These are phyloP conservation scores for Taxawa tesnikishii DNA, from an alignment of 2,329 filamentous ascomycete genomes.

Conservation along the genomic window DNA sequence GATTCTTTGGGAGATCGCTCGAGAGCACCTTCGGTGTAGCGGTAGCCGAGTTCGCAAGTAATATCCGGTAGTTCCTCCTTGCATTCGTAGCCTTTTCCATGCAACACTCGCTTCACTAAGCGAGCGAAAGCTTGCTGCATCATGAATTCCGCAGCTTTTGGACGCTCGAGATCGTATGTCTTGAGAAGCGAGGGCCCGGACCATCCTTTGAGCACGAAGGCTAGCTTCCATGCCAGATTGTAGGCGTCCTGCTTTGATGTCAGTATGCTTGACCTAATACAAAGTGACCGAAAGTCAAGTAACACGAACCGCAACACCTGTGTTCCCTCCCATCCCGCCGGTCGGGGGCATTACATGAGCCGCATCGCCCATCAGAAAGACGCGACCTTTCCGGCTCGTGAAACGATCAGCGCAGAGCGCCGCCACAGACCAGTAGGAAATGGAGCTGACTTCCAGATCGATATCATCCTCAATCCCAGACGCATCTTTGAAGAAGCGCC, in stretches of 20 bases:
- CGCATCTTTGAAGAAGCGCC: slow-evolving; percentile 2
- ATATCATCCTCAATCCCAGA: slow-evolving; percentile 3
- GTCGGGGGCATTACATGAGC: slow-evolving; percentile 15
- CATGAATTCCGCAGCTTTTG: slow-evolving; percentile 1
- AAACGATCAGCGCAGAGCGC: slow-evolving; percentile 2
- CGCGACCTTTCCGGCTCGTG: slow-evolving; percentile 4
- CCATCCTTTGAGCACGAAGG: slow-evolving; percentile 19
- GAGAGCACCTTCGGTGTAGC: slow-evolving; percentile 1
- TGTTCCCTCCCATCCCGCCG: slow-evolving; percentile 7
- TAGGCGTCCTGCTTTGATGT: slow-evolving; percentile 26
- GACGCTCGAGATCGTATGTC: slow-evolving; percentile 3
- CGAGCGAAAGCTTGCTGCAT: slow-evolving; percentile 5
- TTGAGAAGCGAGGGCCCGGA: background rate
- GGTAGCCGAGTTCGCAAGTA: slow-evolving; percentile 4
- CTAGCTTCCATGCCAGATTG: slow-evolving; percentile 27
- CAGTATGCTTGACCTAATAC: slow-evolving; percentile 9
- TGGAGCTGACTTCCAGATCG: slow-evolving; percentile 1
- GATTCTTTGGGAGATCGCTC: background rate
- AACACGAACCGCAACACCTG: slow-evolving; percentile 9
- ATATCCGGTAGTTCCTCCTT: slow-evolving; percentile 4
- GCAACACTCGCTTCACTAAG: slow-evolving; percentile 3
- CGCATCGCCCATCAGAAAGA: slow-evolving; percentile 20
- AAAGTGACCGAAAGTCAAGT: slow-evolving; percentile 11
- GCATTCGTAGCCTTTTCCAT: background rate
- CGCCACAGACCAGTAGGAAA: slow-evolving; percentile 5